Conservation (phyloP, 805 yeast genomes). For the Priceomyces melissophilus region DNA sequence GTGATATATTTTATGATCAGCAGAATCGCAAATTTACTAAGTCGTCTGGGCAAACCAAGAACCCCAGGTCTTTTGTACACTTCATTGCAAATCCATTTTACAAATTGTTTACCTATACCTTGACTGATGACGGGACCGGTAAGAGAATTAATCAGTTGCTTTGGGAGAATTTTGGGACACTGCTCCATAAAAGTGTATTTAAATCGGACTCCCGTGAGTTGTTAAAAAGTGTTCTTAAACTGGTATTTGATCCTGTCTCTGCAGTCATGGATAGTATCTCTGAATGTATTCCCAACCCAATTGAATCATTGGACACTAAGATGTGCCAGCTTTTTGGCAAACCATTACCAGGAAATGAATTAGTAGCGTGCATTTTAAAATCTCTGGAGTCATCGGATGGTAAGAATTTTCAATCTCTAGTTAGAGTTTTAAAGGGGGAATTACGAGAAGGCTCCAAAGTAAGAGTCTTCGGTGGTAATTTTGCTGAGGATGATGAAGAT, state of each 20-base stretch:
- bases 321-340: neutral
- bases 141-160: slow-evolving; percentile 41
- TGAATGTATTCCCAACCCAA: slow-evolving; percentile 25
- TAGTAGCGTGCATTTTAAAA: slow-evolving; percentile 41
- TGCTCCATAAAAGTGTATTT: slow-evolving; percentile 36
- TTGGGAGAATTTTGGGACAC: slow-evolving; percentile 46
- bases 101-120: slow-evolving; percentile 60
- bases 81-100: slow-evolving; percentile 79
- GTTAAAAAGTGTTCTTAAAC: slow-evolving; percentile 49
- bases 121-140: slow-evolving; percentile 47
- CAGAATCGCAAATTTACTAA: slow-evolving; percentile 43
- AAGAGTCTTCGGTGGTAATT: slow-evolving; percentile 55
- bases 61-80: slow-evolving; percentile 49
- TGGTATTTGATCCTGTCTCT: slow-evolving; percentile 48
- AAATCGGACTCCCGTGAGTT: slow-evolving; percentile 59
- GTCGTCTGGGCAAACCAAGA: slow-evolving; percentile 18
- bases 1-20: slow-evolving; percentile 55
- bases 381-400: slow-evolving; percentile 56
- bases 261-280: slow-evolving; percentile 54
- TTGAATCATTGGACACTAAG: neutral
- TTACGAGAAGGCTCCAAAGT: slow-evolving; percentile 47
- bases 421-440: slow-evolving; percentile 61
- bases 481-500: slow-evolving; percentile 52
- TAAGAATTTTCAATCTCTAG: slow-evolving; percentile 50
- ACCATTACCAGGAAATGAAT: neutral